Percentiles rank a stretch among this genome's conserved stretches.
Conservation (phyloP, 2,329 filamentous ascomycete species). For the Penicillium sp. region DNA sequence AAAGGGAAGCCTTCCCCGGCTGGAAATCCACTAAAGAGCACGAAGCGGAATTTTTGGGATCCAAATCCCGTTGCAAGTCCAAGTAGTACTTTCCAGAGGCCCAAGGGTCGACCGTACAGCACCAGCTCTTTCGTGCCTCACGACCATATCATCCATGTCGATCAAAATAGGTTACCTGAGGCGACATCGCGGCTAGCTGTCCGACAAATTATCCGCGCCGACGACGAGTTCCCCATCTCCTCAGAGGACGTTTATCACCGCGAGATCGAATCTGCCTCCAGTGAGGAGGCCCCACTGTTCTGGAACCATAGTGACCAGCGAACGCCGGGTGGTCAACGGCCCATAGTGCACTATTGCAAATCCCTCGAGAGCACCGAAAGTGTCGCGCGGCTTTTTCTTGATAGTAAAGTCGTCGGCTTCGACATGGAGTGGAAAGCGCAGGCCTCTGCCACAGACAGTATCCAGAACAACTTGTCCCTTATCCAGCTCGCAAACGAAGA, state of each 20-base stretch:
- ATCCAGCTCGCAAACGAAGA: conserved; percentile 80
- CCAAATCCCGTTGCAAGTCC: neutral
- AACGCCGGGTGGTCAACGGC: conserved; percentile 51
- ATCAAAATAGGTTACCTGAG: neutral
- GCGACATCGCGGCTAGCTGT: neutral
- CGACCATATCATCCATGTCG: neutral
- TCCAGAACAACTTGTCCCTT: conserved; percentile 73
- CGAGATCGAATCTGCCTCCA: neutral
- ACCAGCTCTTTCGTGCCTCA: neutral
- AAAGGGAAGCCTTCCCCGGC: neutral
- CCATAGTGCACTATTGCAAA: conserved; percentile 77
- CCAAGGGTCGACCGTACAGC: neutral
- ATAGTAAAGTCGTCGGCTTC: conserved; percentile 75
- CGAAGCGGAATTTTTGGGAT: conserved; percentile 1
- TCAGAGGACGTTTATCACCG: neutral
- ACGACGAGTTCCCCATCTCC: neutral
- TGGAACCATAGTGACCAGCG: conserved; percentile 47
- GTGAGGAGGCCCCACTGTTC: conserved; percentile 19
- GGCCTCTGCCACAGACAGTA: conserved; percentile 48
- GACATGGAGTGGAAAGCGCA: conserved; percentile 80
- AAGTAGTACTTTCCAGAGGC: neutral
- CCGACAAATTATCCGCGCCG: neutral
- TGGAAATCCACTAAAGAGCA: neutral
- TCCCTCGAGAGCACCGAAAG: conserved; percentile 67
- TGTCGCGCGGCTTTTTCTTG: conserved; percentile 65